Evolutionary conservation across 345 rosid species (phyloP), one percentile per base, ranked within the genome.

Genomic region (Viola odorata): DNA sequence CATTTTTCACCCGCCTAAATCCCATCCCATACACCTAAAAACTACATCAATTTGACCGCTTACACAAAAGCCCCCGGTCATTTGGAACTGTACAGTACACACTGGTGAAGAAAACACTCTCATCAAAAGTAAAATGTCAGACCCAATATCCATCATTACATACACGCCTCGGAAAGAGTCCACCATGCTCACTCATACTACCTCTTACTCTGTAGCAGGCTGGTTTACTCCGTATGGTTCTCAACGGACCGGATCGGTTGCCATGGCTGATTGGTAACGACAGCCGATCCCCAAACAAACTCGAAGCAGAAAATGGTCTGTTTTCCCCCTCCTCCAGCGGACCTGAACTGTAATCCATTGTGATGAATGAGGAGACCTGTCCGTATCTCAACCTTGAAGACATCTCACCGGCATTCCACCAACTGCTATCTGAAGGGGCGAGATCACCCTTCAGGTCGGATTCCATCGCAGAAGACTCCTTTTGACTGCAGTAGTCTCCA

Each of bases 281-380:
- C 63, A 81, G 15, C 45, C 78, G 72, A 49, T 77, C 86, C 13
- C 79, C 87, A 0, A 39, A 57, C 56, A 85, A 77, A 69, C 88
- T 78, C 2, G 90, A 77, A 49, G 80, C 70, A 5, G 97, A 94
- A 55, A 82, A 78, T n/a, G 80, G 80, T 55, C 91, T 78, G 78
- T 90, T 90, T 73, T 80, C 88, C 63, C 64, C 74, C 47, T 82
- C 88, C 42, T 87, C 91, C 0, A 85, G 81, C 0, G 88, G 85
- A 23, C 94, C 97, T 10, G 99, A 91, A 69, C 99, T 91, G 66
- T 86, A 91, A 3, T 88, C 97, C 99, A 95, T 95, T 5, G 96
- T 86, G 51, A 94, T 80, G 78, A 94, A 88, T 45, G 99, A 80
- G 3, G 91, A 83, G 57, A 88, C 84, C 42, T 85, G 96, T 37